Evolutionary conservation across 495 filamentous ascomycete genomes (phyloP), one percentile per base, ranked within the genome.

Genomic region (Penicillium taxi): DNA sequence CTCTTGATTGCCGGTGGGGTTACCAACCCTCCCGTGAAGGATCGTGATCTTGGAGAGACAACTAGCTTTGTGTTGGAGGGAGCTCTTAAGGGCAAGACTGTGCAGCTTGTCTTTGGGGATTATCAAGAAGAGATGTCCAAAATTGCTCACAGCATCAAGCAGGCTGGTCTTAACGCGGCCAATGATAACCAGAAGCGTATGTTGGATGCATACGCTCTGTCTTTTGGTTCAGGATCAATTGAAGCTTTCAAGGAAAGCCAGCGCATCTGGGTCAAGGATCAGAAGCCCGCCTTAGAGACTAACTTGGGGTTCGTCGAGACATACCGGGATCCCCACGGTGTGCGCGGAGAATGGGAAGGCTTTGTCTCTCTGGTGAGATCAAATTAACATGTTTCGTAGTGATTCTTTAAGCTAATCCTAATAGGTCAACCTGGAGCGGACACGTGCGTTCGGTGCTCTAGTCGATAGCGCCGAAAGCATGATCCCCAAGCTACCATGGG

Each of bases 241-340:
- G 67, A 84, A 33, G 82, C 85, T 19, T 94, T 88, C 71, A 94
- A 93, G 66, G 82, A 94, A 49, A 80, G 77, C 45, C 91, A 98
- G 57, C 72, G 87, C 32, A 77, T 78, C 45, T 98, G 91, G 91
- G 89, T 98, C 28, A 77, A 82, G 34, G 89, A 98, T 45, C 84
- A 89, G 41, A 82, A 86, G 11, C 91, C 91, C 5, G 79, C 75
- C 58, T 78, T 98, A 12, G 91, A 96, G 59, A 82, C 74, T 12
- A 90, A 96, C 56, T 77, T 96, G 38, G 91, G 91, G 1, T 98
- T 96, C 51, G 82, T 98, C 26, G 91, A 98, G 64, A 94, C 89
- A 0, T 98, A 96, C 53, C 76, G 91, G 33, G 91, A 98, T 55
- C 91, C 91, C 1, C 82, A 86, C 36, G 90, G 91, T 30, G 78